A percentile compares a stretch with the other conserved stretches of the same genome.
Conservation (phyloP, 2,329 filamentous ascomycete genomes). For the Biscogniauxia marginata region DNA sequence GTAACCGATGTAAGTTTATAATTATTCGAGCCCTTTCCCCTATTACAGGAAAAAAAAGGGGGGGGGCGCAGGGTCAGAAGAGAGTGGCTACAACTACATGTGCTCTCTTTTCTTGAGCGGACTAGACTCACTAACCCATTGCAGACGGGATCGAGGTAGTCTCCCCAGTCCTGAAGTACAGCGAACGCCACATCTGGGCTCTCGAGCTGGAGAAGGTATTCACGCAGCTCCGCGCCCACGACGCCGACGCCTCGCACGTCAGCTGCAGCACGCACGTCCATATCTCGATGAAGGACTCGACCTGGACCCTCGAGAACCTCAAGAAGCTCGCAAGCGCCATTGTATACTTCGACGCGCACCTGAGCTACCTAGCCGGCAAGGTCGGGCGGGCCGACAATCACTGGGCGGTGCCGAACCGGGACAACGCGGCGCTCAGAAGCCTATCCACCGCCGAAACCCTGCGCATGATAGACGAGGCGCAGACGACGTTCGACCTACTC, state of each 20-base stretch:
- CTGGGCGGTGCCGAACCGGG: not conserved
- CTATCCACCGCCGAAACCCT: not conserved
- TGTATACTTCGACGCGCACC: not conserved
- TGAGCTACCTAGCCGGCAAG: not conserved
- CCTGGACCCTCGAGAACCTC: not conserved
- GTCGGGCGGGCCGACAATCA: not conserved
- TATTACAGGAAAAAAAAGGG: too few species aligned
- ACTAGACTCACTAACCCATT: not conserved
- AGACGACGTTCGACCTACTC: not conserved
- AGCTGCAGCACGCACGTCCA: not conserved
- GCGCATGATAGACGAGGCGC: not conserved
- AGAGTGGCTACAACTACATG: too few species aligned
- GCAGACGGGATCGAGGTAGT: not conserved
- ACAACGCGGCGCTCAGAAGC: not conserved
- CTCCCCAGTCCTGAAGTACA: not conserved
- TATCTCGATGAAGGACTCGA: not conserved
- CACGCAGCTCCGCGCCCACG: not conserved
- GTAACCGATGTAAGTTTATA: too few species aligned
- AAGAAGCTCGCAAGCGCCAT: not conserved
- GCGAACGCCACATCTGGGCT: not conserved
- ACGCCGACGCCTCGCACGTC: not conserved
- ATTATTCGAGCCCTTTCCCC: too few species aligned
- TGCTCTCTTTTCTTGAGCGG: too few species aligned
- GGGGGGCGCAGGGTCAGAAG: too few species aligned
- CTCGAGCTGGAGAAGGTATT: not conserved